Evolutionary conservation across 805 yeast species (phyloP).

Genomic region (Candida krabiensis): DNA sequence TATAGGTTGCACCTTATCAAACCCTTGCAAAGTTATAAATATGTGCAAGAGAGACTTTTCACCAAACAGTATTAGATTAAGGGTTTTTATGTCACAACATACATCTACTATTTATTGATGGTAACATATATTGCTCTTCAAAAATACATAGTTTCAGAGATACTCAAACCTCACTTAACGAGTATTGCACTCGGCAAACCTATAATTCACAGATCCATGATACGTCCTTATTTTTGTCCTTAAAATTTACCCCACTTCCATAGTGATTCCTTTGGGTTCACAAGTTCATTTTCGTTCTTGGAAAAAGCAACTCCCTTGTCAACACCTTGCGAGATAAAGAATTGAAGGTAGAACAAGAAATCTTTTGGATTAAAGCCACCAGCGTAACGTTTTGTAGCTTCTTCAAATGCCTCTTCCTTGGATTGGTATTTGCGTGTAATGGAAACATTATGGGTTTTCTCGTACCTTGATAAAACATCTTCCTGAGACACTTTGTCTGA

Average conservation of each 20-base stretch:
- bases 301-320: conserved; percentile 39
- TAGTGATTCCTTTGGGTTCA: conserved; percentile 44
- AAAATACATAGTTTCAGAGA: too few relatives aligned
- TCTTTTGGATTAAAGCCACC: conserved; percentile 33
- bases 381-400: conserved; percentile 31
- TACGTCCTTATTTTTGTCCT: too few relatives aligned
- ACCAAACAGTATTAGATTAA: too few relatives aligned
- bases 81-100: too few relatives aligned
- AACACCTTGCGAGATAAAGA: conserved; percentile 37
- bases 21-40: too few relatives aligned
- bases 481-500: conserved; percentile 42
- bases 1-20: too few relatives aligned
- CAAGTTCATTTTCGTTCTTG: conserved; percentile 39
- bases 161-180: too few relatives aligned
- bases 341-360: conserved; percentile 39
- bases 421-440: conserved; percentile 34
- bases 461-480: conserved; percentile 41
- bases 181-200: too few relatives aligned
- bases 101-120: too few relatives aligned
- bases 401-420: conserved; percentile 32
- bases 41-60: too few relatives aligned
- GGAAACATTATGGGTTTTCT: conserved; percentile 36
- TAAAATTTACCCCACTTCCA: conserved; percentile 45
- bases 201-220: too few relatives aligned
- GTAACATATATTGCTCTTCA: too few relatives aligned